Evolutionary conservation across 2,329 filamentous ascomycete genomes (phyloP).

Genomic region (Botryotinia globosa): DNA sequence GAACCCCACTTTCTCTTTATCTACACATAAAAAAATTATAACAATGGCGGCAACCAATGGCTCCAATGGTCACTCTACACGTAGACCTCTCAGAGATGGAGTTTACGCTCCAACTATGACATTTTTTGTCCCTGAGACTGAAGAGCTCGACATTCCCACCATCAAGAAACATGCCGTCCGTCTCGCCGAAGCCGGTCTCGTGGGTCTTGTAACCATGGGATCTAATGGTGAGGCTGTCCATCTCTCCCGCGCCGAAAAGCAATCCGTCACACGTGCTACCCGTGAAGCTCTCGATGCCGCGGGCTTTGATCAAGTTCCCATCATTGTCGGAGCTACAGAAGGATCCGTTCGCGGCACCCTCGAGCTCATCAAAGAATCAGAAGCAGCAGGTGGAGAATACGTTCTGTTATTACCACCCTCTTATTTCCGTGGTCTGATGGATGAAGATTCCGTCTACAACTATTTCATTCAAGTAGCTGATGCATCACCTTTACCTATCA

Average conservation of each 20-base stretch:
- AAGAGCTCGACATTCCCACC: slow-evolving; percentile 76
- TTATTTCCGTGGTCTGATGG: slow-evolving; percentile 74
- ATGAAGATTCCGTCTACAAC: slow-evolving; percentile 69
- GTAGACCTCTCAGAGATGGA: slow-evolving; percentile 67
- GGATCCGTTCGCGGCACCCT: slow-evolving; percentile 80
- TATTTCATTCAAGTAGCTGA: slow-evolving; percentile 69
- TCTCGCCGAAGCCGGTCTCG: slow-evolving; percentile 72
- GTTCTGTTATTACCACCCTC: slow-evolving; percentile 75
- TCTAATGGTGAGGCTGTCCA: slow-evolving; percentile 90
- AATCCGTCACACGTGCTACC: slow-evolving; percentile 71
- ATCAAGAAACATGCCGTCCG: slow-evolving; percentile 80
- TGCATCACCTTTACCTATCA: slow-evolving; percentile 69
- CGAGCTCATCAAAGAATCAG: slow-evolving; percentile 65
- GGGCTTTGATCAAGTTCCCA: slow-evolving; percentile 70
- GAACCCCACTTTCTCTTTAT: neutral
- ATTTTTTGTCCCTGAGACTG: slow-evolving; percentile 80
- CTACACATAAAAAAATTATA: slow-evolving; percentile 1
- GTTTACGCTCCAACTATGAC: slow-evolving; percentile 90
- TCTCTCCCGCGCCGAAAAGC: slow-evolving; percentile 74
- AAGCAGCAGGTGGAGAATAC: slow-evolving; percentile 72
- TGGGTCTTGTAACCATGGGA: slow-evolving; percentile 81
- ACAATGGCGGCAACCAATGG: slow-evolving; percentile 24
- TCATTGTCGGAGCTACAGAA: slow-evolving; percentile 79
- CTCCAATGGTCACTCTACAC: slow-evolving; percentile 29
- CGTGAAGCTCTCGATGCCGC: slow-evolving; percentile 79